Base-by-base conservation (phyloP, 2,329 filamentous ascomycete species). In the Fusarium nematophilum region DNA sequence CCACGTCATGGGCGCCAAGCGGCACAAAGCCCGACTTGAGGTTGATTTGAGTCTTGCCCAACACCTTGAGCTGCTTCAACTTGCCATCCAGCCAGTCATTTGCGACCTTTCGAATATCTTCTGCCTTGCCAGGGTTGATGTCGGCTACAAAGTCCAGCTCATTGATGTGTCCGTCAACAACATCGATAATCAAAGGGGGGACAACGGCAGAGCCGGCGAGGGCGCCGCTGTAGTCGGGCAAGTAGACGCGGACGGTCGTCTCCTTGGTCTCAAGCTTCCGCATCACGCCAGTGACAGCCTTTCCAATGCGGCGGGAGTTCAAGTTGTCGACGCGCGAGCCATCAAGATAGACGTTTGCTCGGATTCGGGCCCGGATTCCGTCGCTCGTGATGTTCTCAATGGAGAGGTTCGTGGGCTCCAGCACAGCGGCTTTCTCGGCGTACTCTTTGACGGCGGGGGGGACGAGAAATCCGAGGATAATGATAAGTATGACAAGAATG, bases 31-130 rank as follows among this genome's bases (percentile, higher is more conserved):
- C 94, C 39, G 93, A 91, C 73, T 88, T 92, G 51, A 98, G 76
- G 26, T 83, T 82, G 30, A 98, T 80, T 31, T 88, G 79, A 21
- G 92, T 89, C 69, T 89, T 90, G 36, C 90, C 94, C 49, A 88
- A 82, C 11, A 98, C 79, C 57, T 84, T 86, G 53, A 99, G 77
- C 52, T 84, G 81, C 9, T 87, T 84, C 53, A 98, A 79, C 48
- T 86, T 88, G 31, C 93, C 93, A 48, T 91, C 87, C 57, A 99
- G 78, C 88, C 92, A 98, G 73, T 97, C 90, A 72, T 95, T 92
- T 39, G 91, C 92, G 60, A 98, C 84, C 55, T 84, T 84, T 56
- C 91, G 88, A 65, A 97, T 87, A 6, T 88, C 89, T 49, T 93
- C 87, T 11, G 91, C 79, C 68, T 93, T 86, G 25, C 93, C 93